Evolutionary conservation across 805 yeast genomes (phyloP), one percentile per base, ranked within the genome.

Genomic region (Wickerhamomyces chaumierensis): DNA sequence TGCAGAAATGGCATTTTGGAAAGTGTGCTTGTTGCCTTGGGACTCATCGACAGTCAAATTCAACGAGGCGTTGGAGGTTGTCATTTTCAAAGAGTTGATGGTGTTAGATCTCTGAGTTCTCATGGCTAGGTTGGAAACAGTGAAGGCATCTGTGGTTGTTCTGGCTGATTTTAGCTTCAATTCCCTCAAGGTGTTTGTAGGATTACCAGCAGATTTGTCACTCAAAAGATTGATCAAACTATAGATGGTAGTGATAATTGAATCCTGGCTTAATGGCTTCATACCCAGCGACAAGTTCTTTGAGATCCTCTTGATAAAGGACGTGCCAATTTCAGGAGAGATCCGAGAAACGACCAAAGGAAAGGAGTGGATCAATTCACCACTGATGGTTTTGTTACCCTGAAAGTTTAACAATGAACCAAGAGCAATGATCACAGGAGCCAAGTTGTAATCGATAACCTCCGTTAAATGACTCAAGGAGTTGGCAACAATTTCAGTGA

Each of bases 241-340:
- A 59, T 92, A 92, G 37, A 92, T 76, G 1, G 90, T 73, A 7
- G 95, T 79, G 8, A 87, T 83, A 18, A 82, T 78, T 1, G 84
- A 75, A 53, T 87, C 96, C 52, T 86, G 90, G 16, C 87, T 74
- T 38, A 82, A 63, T 8, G 75, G 72, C 40, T 71, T 73, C 47
- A 84, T 64, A 3, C 88, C 86, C 36, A 71, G 56, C 1, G 88
- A 81, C 31, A 87, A 72, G 29, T 73, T 61, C 39, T 61, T 57
- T 1, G 92, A 71, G 2, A 79, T 68, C 5, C 63, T 60, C 35
- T 63, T 55, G 31, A 86, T 78, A 33, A 72, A 62, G 14, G 17
- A 16, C 5, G 17, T 31, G 38, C 81, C 66, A 15, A 68, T 62
- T 12, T 76, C 74, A 37, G 75, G 66, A 0, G 81, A 69, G 14